Base-by-base conservation (phyloP, 202 grass and related monocot species). In the Cymbopogon flexuosus region DNA sequence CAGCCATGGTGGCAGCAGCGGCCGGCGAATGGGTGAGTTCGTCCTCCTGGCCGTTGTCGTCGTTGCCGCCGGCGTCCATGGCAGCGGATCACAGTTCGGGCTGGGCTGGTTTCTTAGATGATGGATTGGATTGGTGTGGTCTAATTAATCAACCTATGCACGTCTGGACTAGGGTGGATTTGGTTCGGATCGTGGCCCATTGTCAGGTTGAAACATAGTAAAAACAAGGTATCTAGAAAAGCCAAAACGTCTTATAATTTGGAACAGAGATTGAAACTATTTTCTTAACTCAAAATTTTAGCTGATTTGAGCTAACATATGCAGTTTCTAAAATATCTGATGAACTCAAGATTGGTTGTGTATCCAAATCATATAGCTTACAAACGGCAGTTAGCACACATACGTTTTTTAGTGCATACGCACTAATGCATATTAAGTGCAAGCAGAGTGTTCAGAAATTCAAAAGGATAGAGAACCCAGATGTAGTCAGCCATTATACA, bases 251-350 rank as follows among this genome's bases (percentile, higher is more conserved):
- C 14, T 49, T 49, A 49, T 49, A 49, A 16, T 49, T 51, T 51
- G 5, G 15, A 51, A 49, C 5, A 0, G 46, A 6, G 46, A 73
- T 31, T 19, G 27, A 78, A 63, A 54, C 34, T 18, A 34, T 63
- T 36, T 76, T 15, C 45, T 54, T 27, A 27, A 15, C 39, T 51
- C 47, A 18, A 86, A 45, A 29, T 62, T 75, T 62, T 56, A 79
- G 63, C 18, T 62, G 27, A 62, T 81, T 63, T 70, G 23, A 65
- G 5, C 65, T 57, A 51, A 30, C 65, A 82, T 37, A 77, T 64
- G 52, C 33, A 52, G 11, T 70, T 70, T 16, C 39, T 54, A 37
- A 62, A 76, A 61, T 60, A 80, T 36, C 69, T 12, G 3, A 66
- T 3, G 3, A 71, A 21, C 9, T 45, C 11, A 12, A 82, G 37